Evolutionary conservation across 2,329 filamentous ascomycete species (phyloP).

Genomic region (Nemania diffusa): DNA sequence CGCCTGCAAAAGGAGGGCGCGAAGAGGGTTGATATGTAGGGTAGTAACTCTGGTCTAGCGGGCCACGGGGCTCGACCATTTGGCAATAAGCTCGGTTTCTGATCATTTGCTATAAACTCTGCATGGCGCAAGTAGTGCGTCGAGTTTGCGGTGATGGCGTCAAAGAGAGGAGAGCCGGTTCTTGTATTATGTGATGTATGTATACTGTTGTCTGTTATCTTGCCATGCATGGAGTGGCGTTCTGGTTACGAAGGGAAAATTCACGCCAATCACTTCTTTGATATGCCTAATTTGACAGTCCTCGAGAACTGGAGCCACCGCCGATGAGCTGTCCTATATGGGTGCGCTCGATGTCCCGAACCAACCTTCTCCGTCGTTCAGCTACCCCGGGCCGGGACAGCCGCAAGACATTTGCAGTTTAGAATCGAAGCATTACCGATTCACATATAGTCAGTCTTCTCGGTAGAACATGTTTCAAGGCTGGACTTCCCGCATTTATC

Average conservation of each 20-base stretch:
- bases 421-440: background rate
- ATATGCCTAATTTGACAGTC: background rate
- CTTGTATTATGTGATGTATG: conserved; percentile 40
- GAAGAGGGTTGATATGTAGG: conserved; percentile 58
- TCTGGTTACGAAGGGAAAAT: conserved; percentile 24
- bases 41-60: conserved; percentile 14
- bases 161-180: background rate
- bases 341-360: background rate
- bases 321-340: background rate
- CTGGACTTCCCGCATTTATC: background rate
- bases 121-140: background rate
- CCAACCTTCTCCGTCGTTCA: background rate
- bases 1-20: conserved; percentile 80
- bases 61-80: conserved; percentile 6
- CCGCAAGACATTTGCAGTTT: background rate
- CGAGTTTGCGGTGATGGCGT: background rate
- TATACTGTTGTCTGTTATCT: conserved; percentile 20
- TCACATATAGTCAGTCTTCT: background rate
- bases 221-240: conserved; percentile 39
- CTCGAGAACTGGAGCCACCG: background rate
- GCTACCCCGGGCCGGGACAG: background rate
- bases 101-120: background rate
- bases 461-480: background rate
- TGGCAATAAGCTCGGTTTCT: conserved; percentile 26
- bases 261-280: conserved; percentile 32